Evolutionary conservation across 2,329 filamentous ascomycete species (phyloP), one percentile per base, ranked within the genome.

Genomic region (Ophiostoma sp.): DNA sequence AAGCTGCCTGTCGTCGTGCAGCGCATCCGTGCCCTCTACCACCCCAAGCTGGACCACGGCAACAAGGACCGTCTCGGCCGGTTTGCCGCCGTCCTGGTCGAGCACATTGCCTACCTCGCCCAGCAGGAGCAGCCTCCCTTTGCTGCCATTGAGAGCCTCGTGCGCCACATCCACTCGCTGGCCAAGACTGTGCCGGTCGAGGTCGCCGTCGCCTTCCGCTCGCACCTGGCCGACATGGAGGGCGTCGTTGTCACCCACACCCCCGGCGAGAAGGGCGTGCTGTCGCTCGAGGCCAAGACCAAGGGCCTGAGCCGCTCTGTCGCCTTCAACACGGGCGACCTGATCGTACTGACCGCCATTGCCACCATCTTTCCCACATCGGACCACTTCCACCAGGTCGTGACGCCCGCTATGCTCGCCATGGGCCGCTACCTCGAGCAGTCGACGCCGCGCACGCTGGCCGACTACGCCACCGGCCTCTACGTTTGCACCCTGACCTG

Each of bases 381-480:
- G 0, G 95, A 99, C 79, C 94, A 98, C 80, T 99, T 98, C 79
- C 95, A 99, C 76, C 90, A 95, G 75, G 92, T 98, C 48, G 90
- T 93, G 57, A 99, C 95, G 1, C 95, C 95, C 1, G 91, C 94
- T 0, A 90, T 93, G 79, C 87, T 97, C 5, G 86, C 89, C n/a
- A 92, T 98, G 79, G 87, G 86, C 15, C 88, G 92, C 69, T 97
- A 91, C 79, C 84, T 99, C 35, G 92, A 90, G 1, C 88, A 97
- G 75, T 92, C 89, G 70, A 84, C 89, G 0, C 88, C 93, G 0
- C 83, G 86, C 62, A 83, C 81, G 8, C 79, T 92, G 4, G 80
- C 84, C 8, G 91, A 95, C 74, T 86, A 92, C 72, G 86, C 87
- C 3, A 89, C 84, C 2, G 95, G 95, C 13, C 86, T 89, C 10